A percentile compares a stretch with the other conserved stretches of the same genome.
These are phyloP conservation scores for Protomyces lactucae-debilis DNA, from an alignment of 1,139 yeast genomes.

Conservation along the genomic window DNA sequence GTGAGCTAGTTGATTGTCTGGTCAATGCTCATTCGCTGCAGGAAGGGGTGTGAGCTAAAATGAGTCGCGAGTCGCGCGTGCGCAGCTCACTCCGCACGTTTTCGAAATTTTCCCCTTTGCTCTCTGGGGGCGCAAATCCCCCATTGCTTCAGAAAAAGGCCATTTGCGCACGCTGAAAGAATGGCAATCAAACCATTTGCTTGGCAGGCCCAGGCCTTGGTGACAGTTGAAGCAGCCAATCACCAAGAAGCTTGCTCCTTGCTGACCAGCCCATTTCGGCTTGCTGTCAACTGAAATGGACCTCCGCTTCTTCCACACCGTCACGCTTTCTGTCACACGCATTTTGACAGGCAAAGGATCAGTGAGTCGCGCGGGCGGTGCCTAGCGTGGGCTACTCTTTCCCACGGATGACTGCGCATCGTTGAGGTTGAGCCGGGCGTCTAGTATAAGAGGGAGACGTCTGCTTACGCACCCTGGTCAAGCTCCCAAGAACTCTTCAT, in stretches of 20 bases:
- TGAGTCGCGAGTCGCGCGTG: no score
- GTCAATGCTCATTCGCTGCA: no score
- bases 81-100: no score
- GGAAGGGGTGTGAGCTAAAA: no score
- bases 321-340: background rate
- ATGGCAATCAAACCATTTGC: background rate
- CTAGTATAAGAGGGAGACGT: background rate
- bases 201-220: background rate
- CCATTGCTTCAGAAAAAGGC: no score
- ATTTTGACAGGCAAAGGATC: background rate
- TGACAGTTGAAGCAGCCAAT: background rate
- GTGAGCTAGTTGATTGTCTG: no score
- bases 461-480: background rate
- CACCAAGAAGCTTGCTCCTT: background rate
- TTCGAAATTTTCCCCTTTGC: no score
- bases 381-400: background rate
- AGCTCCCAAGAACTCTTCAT: background rate
- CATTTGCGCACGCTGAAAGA: background rate
- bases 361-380: background rate
- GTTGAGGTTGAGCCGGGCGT: background rate
- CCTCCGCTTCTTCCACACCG: background rate
- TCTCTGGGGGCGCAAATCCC: no score
- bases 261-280: background rate
- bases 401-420: background rate
- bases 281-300: background rate